phyloP scores from a whole-genome alignment of 169 alveolate species.

The Cryptosporidium muris region DNA sequence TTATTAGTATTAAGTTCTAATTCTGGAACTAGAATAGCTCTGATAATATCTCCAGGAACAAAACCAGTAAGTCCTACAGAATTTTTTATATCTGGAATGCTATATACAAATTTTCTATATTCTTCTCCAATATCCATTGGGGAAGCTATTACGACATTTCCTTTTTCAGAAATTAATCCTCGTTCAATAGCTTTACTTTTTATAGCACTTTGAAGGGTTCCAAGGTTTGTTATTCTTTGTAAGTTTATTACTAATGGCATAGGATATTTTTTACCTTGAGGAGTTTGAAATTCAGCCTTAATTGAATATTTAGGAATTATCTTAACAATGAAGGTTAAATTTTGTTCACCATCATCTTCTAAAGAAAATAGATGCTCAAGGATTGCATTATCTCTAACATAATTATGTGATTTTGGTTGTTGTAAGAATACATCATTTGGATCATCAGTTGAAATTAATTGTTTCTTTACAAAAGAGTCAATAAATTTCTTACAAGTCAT shows the following conservation, averaged over 20 bases:
- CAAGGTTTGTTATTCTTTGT: background rate
- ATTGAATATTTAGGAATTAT: no score
- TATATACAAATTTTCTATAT: conserved; percentile 30
- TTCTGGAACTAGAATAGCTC: conserved; percentile 14
- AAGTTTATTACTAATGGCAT: background rate
- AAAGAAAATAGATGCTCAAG: no score
- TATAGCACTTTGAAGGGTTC: conserved; percentile 4
- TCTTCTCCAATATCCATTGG: conserved; percentile 49
- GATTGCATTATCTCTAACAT: no score
- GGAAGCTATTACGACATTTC: conserved; percentile 18
- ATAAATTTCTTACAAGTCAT: no score
- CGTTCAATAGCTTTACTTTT: background rate
- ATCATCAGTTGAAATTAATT: no score
- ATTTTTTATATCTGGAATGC: conserved; percentile 1
- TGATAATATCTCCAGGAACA: conserved; percentile 26
- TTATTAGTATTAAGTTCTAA: background rate
- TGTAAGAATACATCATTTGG: no score
- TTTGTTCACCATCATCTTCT: no score
- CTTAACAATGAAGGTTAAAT: no score
- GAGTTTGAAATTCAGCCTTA: no score
- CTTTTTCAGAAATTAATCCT: background rate
- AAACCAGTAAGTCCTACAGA: conserved; percentile 10
- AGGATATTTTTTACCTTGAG: no score
- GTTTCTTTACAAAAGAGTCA: no score
- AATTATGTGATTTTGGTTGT: no score